Evolutionary conservation across 352 stramenopile genomes (phyloP), one percentile per base, ranked within the genome.

Genomic region (Thraustochytrium sp.): DNA sequence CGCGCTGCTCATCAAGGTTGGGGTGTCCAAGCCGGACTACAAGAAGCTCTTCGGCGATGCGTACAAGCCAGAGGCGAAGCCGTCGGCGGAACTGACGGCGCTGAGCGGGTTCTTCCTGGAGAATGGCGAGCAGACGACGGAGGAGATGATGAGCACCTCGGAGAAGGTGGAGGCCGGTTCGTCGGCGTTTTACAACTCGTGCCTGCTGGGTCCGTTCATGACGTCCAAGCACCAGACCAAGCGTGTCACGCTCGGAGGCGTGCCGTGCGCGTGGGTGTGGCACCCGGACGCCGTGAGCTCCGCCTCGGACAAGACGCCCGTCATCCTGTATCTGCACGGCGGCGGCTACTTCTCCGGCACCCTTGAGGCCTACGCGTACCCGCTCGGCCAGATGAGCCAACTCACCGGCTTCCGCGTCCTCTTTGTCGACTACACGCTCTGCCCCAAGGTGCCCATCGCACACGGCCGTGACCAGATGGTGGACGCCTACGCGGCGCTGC

Each of bases 401-500:
- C 62, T 29, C 44, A 54, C 62, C 13, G 62, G 40, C 13, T 80
- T 42, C 68, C 46, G 37, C 37, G 49, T 72, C 11, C 13, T 80
- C 44, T 68, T 63, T 63, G 53, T 64, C n/a, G 68, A 80, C 68
- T 80, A 80, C 68, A 61, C 68, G 37, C 53, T 68, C n/a, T 16
- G 11, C 13, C 68, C 68, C 29, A 51, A 80, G 1, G 53, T 5
- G 13, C 34, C 13, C 23, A 72, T 80, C 1, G 21, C 31, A 23
- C n/a, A 80, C 21, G 34, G 8, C 11, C 68, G 53, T 21, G 68
- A 80, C 26, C 8, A 61, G 51, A 16, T 80, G 16, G 44, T 80
- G 8, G 13, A 23, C 13, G 68, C 31, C 29, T 80, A 80, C 46
- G 53, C 13, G 31, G 18, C 9, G 11, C 46, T 80, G n/a, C 68